Base-by-base conservation (phyloP, 805 yeast genomes). In the Wickerhamomyces sydowiorum region DNA sequence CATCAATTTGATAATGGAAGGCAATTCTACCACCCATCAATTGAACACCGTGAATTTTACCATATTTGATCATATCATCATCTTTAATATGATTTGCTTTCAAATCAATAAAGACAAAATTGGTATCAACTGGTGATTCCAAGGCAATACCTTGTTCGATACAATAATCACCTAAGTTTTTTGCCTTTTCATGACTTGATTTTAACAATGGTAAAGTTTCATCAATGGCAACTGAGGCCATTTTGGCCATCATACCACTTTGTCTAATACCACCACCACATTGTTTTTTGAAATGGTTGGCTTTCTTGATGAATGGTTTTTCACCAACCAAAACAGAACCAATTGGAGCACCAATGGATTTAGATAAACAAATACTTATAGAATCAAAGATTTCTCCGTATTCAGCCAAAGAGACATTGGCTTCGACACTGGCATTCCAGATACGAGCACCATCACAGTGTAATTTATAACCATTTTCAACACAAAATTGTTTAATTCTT, bases 391-490 rank as follows among this genome's bases (percentile, higher is more conserved):
- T 65, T 44, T 73, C 68, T 50, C 95, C 86, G 61, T 82, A 88
- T 52, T 86, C 86, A 17, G 62, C 65, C 41, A 90, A 64, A 10
- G 87, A 64, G 13, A 51, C 40, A 3, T 56, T 60, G 7, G 87
- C 73, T 24, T 75, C 90, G 10, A 75, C 84, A 29, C 79, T 70
- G 8, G 96, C 96, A 57, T 90, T 88, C 90, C 95, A 89, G 39
- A 90, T 65, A 53, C 98, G 75, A n/a, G 97, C 98, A 48, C 97
- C 98, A 60, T 90, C 98, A 53, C 89, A 77, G 56, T 91, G 97
- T 51, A 89, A 61, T 42, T 69, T 72, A 42, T 86, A 64, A 41
- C 69, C 70, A 51, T 80, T 70, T 24, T 66, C 73, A 40, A 70
- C 69, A 48, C 91, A 86, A 73, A 86, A 90, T 33, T 65, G 72